Evolutionary conservation across 2,329 filamentous ascomycete species (phyloP), one percentile per base, ranked within the genome.

Genomic region (Neonectria magnoliae): DNA sequence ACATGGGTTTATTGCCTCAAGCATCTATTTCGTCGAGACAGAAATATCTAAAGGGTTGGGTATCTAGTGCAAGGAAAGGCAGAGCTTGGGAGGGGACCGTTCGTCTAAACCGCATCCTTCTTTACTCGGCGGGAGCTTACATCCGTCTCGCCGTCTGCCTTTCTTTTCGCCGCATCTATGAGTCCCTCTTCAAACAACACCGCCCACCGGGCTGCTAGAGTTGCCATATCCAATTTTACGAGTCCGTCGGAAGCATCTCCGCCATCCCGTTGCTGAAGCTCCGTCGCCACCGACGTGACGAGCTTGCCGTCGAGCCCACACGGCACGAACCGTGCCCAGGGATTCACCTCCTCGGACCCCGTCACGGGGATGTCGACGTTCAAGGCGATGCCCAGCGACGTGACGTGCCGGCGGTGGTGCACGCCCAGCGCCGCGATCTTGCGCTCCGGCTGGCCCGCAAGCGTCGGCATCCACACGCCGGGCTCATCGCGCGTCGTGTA

Each of bases 351-450:
- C 57, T 77, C 76, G 51, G 65, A 48, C 0, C 82, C 83, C 2
- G 67, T 57, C 2, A 83, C 79, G 1, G 92, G 87, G 60, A 90
- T 88, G 68, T 82, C 80, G n/a, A 93, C 80, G 83, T 97, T 93
- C 76, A 98, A 77, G 2, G 93, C 94, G 36, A 97, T 85, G 7
- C 96, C 96, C 77, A 97, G 91, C 65, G 91, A 93, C 25, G 90
- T 94, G 41, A 98, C 86, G 78, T 97, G 90, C 50, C 95, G 84
- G 14, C 94, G 84, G 67, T 98, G 86, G 81, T 98, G 94, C n/a
- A 99, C 93, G 1, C 96, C 96, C 45, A 98, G 82, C 0, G 94
- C 94, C 0, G 93, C 93, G 71, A 99, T 94, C 83, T 98, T 99
- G 72, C 85, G 83, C 62, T 84, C 80, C 65, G 77, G 71, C 69